Conservation (phyloP, 805 yeast species). For the Candida adriatica region DNA sequence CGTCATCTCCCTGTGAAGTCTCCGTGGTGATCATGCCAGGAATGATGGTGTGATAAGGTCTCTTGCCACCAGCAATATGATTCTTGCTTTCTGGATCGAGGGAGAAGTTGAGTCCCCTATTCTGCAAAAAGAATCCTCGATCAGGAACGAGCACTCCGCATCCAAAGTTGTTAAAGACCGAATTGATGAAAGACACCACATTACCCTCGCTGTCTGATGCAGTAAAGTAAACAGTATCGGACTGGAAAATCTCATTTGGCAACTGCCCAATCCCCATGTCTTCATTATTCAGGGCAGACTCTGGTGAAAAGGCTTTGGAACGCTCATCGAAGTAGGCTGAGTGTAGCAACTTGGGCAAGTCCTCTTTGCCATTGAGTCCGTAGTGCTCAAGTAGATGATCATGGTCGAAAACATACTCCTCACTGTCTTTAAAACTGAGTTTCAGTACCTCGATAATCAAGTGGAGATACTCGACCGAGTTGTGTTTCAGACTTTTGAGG, state of each 20-base stretch:
- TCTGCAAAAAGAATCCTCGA: conserved; percentile 64
- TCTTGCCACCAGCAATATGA: conserved; percentile 57
- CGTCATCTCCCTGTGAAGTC: conserved; percentile 29
- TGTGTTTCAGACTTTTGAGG: conserved; percentile 42
- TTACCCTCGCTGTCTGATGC: conserved; percentile 64
- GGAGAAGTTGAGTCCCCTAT: conserved; percentile 72
- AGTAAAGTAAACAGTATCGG: conserved; percentile 68
- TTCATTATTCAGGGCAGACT: conserved; percentile 34
- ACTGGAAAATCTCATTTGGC: conserved; percentile 48
- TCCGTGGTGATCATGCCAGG: conserved; percentile 69
- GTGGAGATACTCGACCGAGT: conserved; percentile 66
- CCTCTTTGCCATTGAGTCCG: conserved; percentile 26
- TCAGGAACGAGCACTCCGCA: conserved; percentile 59
- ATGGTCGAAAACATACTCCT: conserved; percentile 64
- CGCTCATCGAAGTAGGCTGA: conserved; percentile 44
- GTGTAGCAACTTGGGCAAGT: conserved; percentile 32
- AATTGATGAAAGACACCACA: conserved; percentile 76
- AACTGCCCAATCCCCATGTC: conserved; percentile 41
- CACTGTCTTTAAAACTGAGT: conserved; percentile 67
- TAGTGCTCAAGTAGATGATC: conserved; percentile 30
- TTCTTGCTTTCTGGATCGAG: conserved; percentile 51
- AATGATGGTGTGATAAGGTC: conserved; percentile 79
- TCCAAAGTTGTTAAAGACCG: conserved; percentile 66
- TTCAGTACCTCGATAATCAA: conserved; percentile 64
- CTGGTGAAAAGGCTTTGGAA: conserved; percentile 37